phyloP scores from a whole-genome alignment of 1,284 basidiomycete genomes.

The Exsudoporus floridanus region DNA sequence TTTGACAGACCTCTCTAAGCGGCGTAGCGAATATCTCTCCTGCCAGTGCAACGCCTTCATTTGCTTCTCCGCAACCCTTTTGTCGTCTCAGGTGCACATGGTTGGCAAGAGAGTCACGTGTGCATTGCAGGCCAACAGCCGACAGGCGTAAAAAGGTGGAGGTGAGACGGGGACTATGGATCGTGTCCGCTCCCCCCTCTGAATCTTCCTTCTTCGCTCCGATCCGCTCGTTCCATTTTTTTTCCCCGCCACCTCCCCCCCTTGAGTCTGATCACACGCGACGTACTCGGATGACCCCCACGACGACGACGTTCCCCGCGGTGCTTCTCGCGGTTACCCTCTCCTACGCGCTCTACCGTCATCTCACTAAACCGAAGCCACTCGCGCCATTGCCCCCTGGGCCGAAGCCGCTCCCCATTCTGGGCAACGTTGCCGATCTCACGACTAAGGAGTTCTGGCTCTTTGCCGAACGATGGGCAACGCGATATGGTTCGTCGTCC shows the following conservation, averaged over 20 bases:
- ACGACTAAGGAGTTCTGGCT: conserved; percentile 59
- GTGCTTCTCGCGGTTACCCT: conserved; percentile 23
- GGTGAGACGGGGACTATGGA: background rate
- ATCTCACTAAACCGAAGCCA: conserved; percentile 10
- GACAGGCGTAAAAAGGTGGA: conserved; percentile 12
- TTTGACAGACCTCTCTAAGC: background rate
- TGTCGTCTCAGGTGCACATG: background rate
- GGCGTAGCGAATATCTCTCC: background rate
- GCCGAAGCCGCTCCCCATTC: conserved; percentile 59
- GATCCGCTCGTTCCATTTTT: conserved; percentile 8
- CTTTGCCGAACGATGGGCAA: conserved; percentile 48
- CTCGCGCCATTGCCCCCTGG: conserved; percentile 53
- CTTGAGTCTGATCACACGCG: no score
- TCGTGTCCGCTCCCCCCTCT: background rate
- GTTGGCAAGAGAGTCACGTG: conserved; percentile 7
- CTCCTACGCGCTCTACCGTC: conserved; percentile 22
- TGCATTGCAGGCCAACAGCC: background rate
- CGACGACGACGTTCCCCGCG: conserved; percentile 11
- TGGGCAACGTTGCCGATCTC: conserved; percentile 64
- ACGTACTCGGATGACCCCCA: conserved; percentile 15
- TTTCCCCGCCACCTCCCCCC: background rate
- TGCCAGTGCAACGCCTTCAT: background rate
- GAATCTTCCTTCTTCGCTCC: conserved; percentile 26
- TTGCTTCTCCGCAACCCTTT: background rate
- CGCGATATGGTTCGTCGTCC: conserved; percentile 45